These are phyloP conservation scores for Dimargaris xerosporica DNA, from an alignment of 192 early-diverging fungal genomes.

Conservation along the genomic window DNA sequence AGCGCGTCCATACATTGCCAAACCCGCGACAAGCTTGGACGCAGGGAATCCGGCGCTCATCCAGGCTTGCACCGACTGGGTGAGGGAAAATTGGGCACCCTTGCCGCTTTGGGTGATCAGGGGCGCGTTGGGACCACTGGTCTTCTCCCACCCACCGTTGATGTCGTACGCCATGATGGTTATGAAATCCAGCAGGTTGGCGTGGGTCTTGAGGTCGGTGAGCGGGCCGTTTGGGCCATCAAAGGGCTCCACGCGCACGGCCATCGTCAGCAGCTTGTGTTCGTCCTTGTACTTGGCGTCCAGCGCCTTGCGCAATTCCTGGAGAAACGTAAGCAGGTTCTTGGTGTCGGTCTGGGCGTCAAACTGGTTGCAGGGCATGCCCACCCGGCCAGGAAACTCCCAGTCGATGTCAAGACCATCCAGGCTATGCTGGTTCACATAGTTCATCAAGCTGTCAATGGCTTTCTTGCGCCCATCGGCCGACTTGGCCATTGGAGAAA, in stretches of 20 bases:
- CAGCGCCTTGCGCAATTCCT: constrained; percentile 36
- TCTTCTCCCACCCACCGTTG: constrained; percentile 29
- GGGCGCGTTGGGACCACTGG: constrained; percentile 47
- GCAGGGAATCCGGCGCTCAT: constrained; percentile 38
- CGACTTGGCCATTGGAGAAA: constrained; percentile 33
- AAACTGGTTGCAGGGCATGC: constrained; percentile 38
- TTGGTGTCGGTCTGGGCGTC: constrained; percentile 38
- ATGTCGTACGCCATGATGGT: constrained; percentile 56
- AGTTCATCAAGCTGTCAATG: constrained; percentile 22
- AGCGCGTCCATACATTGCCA: constrained; percentile 45
- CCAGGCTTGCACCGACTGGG: constrained; percentile 37
- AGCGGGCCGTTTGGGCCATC: constrained; percentile 33
- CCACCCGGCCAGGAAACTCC: constrained; percentile 44
- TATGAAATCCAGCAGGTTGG: constrained; percentile 43
- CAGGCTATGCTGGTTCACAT: constrained; percentile 24
- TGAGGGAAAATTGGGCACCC: constrained; percentile 25
- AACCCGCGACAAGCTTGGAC: constrained; percentile 38
- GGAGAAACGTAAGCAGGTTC: constrained; percentile 41
- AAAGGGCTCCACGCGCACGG: constrained; percentile 43
- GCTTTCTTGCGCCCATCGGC: constrained; percentile 20
- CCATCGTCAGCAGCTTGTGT: constrained; percentile 38
- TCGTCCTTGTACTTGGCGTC: constrained; percentile 21
- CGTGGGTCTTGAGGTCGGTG: constrained; percentile 37
- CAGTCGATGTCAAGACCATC: constrained; percentile 54
- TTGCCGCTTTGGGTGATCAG: constrained; percentile 23